These are phyloP conservation scores for Paraphoma chrysanthemicola DNA, from an alignment of 2,329 filamentous ascomycete species.

Conservation along the genomic window DNA sequence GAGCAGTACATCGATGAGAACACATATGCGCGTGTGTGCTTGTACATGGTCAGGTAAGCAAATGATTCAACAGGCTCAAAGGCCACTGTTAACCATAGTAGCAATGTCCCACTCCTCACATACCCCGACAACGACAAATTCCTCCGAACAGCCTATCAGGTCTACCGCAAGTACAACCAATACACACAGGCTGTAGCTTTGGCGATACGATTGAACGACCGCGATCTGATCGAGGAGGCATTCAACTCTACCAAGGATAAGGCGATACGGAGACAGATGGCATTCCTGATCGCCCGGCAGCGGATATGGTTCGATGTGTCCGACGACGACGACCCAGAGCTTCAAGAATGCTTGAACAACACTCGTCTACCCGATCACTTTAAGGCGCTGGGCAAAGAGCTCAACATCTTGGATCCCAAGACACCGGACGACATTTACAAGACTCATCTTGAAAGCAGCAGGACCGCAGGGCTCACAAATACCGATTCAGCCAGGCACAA, in stretches of 20 bases:
- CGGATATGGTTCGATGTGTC: slow-evolving; percentile 81
- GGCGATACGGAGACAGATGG: slow-evolving; percentile 88
- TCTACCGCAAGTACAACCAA: slow-evolving; percentile 93
- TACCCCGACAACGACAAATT: slow-evolving; percentile 98
- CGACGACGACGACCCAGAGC: slow-evolving; percentile 74
- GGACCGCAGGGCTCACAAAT: slow-evolving; percentile 91
- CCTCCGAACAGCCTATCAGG: slow-evolving; percentile 87
- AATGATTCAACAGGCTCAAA: background rate
- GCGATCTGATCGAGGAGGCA: slow-evolving; percentile 79
- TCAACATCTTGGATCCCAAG: slow-evolving; percentile 97
- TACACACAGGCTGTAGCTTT: slow-evolving; percentile 92
- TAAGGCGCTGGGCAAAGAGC: slow-evolving; percentile 90
- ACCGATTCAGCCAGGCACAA: slow-evolving; percentile 96
- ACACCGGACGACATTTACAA: slow-evolving; percentile 99
- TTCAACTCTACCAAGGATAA: slow-evolving; percentile 82
- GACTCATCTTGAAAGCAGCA: slow-evolving; percentile 93
- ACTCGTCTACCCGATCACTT: slow-evolving; percentile 89
- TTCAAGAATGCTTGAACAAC: slow-evolving; percentile 86
- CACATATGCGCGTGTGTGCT: slow-evolving; percentile 88
- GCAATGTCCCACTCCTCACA: slow-evolving; percentile 96
- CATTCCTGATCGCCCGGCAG: slow-evolving; percentile 90
- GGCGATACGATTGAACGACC: slow-evolving; percentile 90
- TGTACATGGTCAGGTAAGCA: slow-evolving; percentile 89
- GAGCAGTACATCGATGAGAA: slow-evolving; percentile 90
- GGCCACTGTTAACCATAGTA: slow-evolving; percentile 33